Evolutionary conservation across 192 early-diverging fungal species (phyloP), one percentile per base, ranked within the genome.

Genomic region (Rhizophagus sp.): DNA sequence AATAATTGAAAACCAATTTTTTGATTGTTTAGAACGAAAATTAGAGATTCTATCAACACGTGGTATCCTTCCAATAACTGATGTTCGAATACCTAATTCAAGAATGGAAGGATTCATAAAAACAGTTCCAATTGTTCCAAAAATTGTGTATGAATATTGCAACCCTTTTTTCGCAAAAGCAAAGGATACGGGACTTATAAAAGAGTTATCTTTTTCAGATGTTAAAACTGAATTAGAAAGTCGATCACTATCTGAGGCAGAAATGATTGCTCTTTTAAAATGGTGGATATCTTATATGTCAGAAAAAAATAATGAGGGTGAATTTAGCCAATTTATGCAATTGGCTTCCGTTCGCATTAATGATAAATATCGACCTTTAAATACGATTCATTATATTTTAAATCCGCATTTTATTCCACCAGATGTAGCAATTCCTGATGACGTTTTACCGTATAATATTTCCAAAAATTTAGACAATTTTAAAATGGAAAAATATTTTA

Each of bases 211-310:
- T 0, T 82, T 95, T 30, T 66, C 81, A 1, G 96, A 97, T 81
- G 85, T 96, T 0, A 75, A 91, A 8, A 67, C 52, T 5, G 95
- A 97, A 77, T 81, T 97, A 0, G 81, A 85, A 50, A 86, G 78
- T 62, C 77, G 92, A 4, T 85, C 88, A 7, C 75, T 95, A 2
- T 81, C 83, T 15, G 80, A 81, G 22, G 70, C 74, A 3, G 94
- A 97, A 82, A 88, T 92, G 83, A 82, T 92, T 0, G 89, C 89
- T 0, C 85, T 94, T 62, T 81, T 97, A 80, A 87, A 88, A 78
- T 97, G 96, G 96, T 95, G 91, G 92, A 86, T 92, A 17, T 84
- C 65, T 30, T 1, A 30, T 67, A 1, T 10, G 83, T 17, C 88
- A 85, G 69, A 81, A 77, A 33, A 11, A 77, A 79, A 0, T 30